Percentiles rank a stretch among this genome's conserved stretches.
Evolutionary conservation across 2,329 filamentous ascomycete species (phyloP).

Genomic region (Xylaria sp.): DNA sequence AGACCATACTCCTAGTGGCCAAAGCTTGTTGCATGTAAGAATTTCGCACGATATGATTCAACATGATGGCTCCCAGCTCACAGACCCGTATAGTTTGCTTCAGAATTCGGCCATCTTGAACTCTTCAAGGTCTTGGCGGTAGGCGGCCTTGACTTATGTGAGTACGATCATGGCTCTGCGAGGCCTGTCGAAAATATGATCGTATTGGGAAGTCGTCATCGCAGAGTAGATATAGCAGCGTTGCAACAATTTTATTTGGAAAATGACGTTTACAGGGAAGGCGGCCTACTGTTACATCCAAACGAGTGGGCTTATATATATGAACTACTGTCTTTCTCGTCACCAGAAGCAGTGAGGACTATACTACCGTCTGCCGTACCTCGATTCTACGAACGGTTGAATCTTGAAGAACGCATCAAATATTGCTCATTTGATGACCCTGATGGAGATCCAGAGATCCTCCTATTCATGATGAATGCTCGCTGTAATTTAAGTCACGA

Average conservation of each 20-base stretch:
- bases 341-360: background rate
- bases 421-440: background rate
- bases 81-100: background rate
- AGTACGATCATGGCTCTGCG: background rate
- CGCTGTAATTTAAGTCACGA: background rate
- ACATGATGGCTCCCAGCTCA: background rate
- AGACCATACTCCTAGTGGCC: slow-evolving; percentile 1
- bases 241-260: background rate
- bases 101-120: background rate
- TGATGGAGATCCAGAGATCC: background rate
- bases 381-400: background rate
- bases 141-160: background rate
- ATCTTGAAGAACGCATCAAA: background rate
- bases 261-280: background rate
- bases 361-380: background rate
- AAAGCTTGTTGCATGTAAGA: slow-evolving; percentile 6
- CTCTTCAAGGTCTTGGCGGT: background rate
- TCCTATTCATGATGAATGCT: background rate
- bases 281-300: background rate
- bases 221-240: background rate
- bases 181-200: background rate
- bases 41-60: background rate
- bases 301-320: background rate
- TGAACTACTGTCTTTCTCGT: background rate
- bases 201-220: background rate